A percentile compares a stretch with the other conserved stretches of the same genome.
phyloP scores from a whole-genome alignment of 305 asterid genomes.

The Stenogyne calaminthoides region DNA sequence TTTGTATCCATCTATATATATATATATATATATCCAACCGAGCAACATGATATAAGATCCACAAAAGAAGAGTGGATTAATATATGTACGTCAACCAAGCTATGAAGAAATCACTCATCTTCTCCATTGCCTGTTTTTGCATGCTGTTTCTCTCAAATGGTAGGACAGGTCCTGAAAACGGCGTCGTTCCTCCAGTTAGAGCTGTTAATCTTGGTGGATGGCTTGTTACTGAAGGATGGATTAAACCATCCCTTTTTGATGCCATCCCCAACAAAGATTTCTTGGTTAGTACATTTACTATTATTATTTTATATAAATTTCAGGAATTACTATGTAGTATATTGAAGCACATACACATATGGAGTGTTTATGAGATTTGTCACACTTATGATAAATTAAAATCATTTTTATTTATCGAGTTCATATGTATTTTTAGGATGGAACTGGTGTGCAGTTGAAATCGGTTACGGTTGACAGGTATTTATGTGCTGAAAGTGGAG shows the following conservation, averaged over 20 bases:
- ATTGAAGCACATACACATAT: not conserved
- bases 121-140: slow-evolving; percentile 35
- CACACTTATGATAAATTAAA: not conserved
- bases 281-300: slow-evolving; percentile 35
- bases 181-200: slow-evolving; percentile 37
- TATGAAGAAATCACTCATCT: slow-evolving; percentile 27
- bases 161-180: slow-evolving; percentile 22
- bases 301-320: not conserved
- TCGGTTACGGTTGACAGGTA: slow-evolving; percentile 60
- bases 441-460: slow-evolving; percentile 61
- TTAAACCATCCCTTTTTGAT: slow-evolving; percentile 68
- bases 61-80: not conserved
- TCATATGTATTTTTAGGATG: slow-evolving; percentile 47
- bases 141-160: slow-evolving; percentile 33
- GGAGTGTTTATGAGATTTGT: not conserved
- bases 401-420: not conserved
- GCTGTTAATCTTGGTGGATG: slow-evolving; percentile 90
- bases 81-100: not conserved
- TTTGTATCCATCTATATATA: not conserved
- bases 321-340: too few relatives aligned
- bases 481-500: slow-evolving; percentile 69
- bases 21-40: not conserved
- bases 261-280: slow-evolving; percentile 66
- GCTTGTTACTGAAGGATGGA: slow-evolving; percentile 82
- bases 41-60: not conserved